phyloP scores from a whole-genome alignment of 129 eudicot genomes.

The Tanacetum coccineum region DNA sequence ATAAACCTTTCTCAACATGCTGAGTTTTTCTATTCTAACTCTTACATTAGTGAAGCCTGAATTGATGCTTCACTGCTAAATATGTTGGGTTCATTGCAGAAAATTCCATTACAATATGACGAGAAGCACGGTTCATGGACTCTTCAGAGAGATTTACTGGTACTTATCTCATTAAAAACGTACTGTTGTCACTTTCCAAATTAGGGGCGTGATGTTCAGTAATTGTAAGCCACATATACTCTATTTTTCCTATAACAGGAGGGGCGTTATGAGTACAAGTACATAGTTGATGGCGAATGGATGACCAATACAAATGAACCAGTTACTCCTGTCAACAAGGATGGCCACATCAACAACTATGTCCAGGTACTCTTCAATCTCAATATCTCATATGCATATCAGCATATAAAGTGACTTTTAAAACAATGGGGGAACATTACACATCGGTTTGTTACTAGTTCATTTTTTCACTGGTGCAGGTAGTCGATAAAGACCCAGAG shows the following conservation, averaged over 20 bases:
- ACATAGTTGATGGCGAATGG: constrained; percentile 90
- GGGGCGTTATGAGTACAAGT: constrained; percentile 94
- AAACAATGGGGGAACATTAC: neutral
- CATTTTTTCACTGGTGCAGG: constrained; percentile 41
- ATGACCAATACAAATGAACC: constrained; percentile 57
- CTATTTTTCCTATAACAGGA: constrained; percentile 40
- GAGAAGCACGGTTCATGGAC: constrained; percentile 63
- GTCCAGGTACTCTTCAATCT: constrained; percentile 40
- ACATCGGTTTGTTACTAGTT: neutral
- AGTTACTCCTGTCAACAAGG: constrained; percentile 59
- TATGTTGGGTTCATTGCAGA: constrained; percentile 39
- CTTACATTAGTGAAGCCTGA: neutral
- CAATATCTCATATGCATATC: neutral
- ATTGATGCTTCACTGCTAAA: neutral
- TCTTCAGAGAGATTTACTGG: constrained; percentile 81
- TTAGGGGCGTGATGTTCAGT: neutral
- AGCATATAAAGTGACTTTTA: neutral
- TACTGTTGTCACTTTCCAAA: neutral
- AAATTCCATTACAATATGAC: constrained; percentile 55
- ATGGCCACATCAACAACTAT: constrained; percentile 88
- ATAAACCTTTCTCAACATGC: neutral
- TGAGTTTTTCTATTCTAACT: no score
- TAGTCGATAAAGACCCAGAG: constrained; percentile 50
- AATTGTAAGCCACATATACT: neutral
- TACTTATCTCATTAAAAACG: constrained; percentile 19